These are phyloP conservation scores for Codiaeum variegatum DNA, from an alignment of 441 rosid genomes.

Conservation along the genomic window DNA sequence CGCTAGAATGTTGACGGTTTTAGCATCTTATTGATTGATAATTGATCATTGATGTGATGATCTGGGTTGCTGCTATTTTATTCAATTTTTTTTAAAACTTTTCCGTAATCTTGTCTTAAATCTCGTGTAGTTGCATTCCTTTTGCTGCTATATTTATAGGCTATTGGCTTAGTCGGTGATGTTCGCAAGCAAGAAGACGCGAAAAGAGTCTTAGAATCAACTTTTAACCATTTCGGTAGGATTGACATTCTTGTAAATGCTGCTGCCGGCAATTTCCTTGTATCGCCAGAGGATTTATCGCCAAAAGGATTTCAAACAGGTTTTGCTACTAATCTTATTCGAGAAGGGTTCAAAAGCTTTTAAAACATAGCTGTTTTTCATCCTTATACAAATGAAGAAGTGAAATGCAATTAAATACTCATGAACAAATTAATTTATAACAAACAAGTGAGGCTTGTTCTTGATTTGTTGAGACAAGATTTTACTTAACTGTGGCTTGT, in stretches of 20 bases:
- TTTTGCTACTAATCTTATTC: constrained; percentile 14
- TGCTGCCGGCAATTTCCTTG: constrained; percentile 92
- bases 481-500: not conserved
- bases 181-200: constrained; percentile 86
- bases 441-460: too few species aligned
- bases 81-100: constrained; percentile 1
- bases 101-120: not conserved
- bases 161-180: constrained; percentile 87
- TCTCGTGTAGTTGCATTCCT: not conserved
- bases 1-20: not conserved
- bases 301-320: constrained; percentile 94
- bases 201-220: constrained; percentile 65
- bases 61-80: not conserved
- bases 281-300: constrained; percentile 78
- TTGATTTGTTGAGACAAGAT: not conserved
- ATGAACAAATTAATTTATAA: too few species aligned
- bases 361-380: not conserved
- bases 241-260: constrained; percentile 79
- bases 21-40: not conserved
- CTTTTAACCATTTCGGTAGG: constrained; percentile 62
- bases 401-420: not conserved
- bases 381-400: not conserved
- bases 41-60: too few species aligned
- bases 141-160: constrained; percentile 37
- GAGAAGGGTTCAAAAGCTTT: not conserved